Evolutionary conservation across 306 rosid genomes (phyloP).

Genomic region (Sechiopsis laciniata): DNA sequence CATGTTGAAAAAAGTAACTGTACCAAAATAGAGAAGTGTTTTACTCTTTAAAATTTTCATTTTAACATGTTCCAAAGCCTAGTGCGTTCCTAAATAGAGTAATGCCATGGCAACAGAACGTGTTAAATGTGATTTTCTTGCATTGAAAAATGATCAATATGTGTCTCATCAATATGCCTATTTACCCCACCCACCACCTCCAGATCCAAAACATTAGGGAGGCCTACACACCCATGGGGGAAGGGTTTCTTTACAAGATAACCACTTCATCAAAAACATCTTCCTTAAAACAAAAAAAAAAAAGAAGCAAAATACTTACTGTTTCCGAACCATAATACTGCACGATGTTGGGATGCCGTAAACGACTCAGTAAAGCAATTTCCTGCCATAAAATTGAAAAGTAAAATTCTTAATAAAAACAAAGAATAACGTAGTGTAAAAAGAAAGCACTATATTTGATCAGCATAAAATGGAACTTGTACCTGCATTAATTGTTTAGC

Average conservation of each 20-base stretch:
- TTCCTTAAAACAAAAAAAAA: no score
- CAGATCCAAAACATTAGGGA: neutral
- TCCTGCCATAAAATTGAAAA: conserved; percentile 48
- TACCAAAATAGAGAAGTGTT: neutral
- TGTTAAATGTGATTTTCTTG: neutral
- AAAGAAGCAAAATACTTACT: conserved; percentile 37
- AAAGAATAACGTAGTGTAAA: conserved; percentile 26
- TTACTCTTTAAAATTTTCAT: no score
- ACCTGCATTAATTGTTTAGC: conserved; percentile 96
- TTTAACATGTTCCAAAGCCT: no score
- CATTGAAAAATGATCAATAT: no score
- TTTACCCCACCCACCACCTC: no score
- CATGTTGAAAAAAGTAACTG: neutral
- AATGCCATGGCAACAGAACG: no score
- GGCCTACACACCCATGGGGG: no score
- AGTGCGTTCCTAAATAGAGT: no score
- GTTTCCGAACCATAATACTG: conserved; percentile 88
- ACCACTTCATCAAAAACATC: neutral
- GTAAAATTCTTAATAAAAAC: conserved; percentile 23
- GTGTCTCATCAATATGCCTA: no score
- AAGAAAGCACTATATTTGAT: neutral
- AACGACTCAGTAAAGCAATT: conserved; percentile 81
- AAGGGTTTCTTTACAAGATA: neutral
- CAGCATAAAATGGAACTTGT: conserved; percentile 14
- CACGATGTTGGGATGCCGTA: conserved; percentile 93